phyloP scores from a whole-genome alignment of 2,329 filamentous ascomycete genomes.

The Penicillium vulpinum region DNA sequence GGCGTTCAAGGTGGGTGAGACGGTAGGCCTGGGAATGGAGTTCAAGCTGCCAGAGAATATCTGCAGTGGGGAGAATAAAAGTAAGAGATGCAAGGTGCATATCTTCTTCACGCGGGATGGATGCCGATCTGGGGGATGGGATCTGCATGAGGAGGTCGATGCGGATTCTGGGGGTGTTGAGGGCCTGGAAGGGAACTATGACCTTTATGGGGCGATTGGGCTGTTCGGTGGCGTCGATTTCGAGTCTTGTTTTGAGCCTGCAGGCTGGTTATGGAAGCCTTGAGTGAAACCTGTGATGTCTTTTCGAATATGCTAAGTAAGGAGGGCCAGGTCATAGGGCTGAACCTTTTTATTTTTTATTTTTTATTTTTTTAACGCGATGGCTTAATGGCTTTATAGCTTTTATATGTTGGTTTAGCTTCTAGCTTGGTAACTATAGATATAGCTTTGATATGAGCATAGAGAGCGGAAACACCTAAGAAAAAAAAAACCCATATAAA shows the following conservation, averaged over 20 bases:
- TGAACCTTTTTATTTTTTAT: slow-evolving; percentile 1
- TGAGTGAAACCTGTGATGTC: slow-evolving; percentile 7
- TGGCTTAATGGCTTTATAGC: neutral
- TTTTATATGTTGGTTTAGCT: neutral
- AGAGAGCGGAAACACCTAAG: neutral
- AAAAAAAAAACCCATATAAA: neutral
- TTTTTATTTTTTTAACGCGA: too few relatives aligned
- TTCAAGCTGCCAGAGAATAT: slow-evolving; percentile 46
- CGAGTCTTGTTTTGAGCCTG: slow-evolving; percentile 54
- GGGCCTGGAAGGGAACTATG: slow-evolving; percentile 68
- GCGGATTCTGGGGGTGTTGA: slow-evolving; percentile 58
- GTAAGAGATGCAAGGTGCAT: slow-evolving; percentile 44
- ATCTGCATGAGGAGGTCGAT: slow-evolving; percentile 62
- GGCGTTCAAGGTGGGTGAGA: slow-evolving; percentile 55
- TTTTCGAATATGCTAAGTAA: neutral
- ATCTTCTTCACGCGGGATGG: slow-evolving; percentile 64
- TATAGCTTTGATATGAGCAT: neutral
- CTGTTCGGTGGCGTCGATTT: slow-evolving; percentile 64
- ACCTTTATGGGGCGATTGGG: slow-evolving; percentile 61
- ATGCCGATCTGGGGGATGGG: slow-evolving; percentile 53
- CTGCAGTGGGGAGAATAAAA: slow-evolving; percentile 32
- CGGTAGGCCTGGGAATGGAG: slow-evolving; percentile 60
- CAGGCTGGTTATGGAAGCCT: slow-evolving; percentile 50
- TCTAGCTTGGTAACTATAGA: neutral
- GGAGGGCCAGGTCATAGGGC: slow-evolving; percentile 9